Base-by-base conservation (phyloP, 1,284 basidiomycete species). In the Acaromyces ingoldii region DNA sequence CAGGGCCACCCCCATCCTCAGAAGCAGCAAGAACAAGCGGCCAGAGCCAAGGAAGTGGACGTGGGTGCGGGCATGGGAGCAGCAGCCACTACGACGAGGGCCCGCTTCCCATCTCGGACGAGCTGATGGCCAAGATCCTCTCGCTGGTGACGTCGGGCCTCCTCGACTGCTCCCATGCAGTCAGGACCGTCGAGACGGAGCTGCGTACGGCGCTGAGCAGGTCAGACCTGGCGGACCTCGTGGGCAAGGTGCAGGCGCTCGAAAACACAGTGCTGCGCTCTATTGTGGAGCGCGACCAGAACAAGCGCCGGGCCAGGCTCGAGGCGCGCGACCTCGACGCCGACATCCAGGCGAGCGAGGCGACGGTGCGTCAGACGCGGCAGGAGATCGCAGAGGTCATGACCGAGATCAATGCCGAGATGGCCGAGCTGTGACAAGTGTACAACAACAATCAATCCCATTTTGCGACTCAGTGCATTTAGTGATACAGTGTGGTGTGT, bases 71-170 rank as follows among this genome's bases (percentile, higher is more conserved):
- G n/a, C n/a, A n/a, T n/a, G n/a, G n/a, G n/a, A n/a, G n/a, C n/a
- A n/a, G n/a, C 34, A 11, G 29, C 46, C 41, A 50, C 51, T 64
- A 13, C 50, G 19, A 19, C 36, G 13, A 17, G 31, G 33, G 21
- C 19, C 28, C 13, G 29, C 13, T 37, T 17, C 29, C 39, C 7
- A 45, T 42, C 17, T 28, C 42, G 10, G 43, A 44, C 46, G 49
- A 52, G 15, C 19, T 49, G 7, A 48, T 66, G 21, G 43, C 49
- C 9, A 57, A 66, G 31, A 66, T 66, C 42, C 46, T 66, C 6
- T 51, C 57, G n/a, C 49, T 66, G 47, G 61, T 64, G 2, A 65
- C 64, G 2, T 58, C 59, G 21, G 62, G 55, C 2, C 54, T 66
- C 5, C 56, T 66, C 41, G 62, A 65, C 37, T 63, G 64, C 28